phyloP scores from a whole-genome alignment of 129 eudicot species.

The Escallonia rubra region DNA sequence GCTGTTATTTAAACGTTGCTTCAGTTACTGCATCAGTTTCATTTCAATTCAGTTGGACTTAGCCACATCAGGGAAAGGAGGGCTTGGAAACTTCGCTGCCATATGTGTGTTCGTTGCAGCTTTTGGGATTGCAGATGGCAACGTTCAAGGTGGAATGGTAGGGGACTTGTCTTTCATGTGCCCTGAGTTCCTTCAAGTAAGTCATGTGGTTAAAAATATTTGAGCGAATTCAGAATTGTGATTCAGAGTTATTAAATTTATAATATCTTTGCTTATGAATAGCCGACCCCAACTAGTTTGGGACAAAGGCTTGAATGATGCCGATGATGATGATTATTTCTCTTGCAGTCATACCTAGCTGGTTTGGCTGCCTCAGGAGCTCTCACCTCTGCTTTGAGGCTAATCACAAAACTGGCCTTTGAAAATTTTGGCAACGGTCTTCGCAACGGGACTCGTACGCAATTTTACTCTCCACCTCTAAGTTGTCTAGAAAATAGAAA shows the following conservation, averaged over 20 bases:
- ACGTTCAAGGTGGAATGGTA: constrained; percentile 70
- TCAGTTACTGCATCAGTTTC: neutral
- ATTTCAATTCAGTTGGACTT: constrained; percentile 44
- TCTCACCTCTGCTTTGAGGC: constrained; percentile 56
- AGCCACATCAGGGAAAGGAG: constrained; percentile 53
- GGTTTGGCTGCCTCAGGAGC: constrained; percentile 77
- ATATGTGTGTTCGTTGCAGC: constrained; percentile 54
- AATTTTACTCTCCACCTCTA: neutral
- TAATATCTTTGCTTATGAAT: no score
- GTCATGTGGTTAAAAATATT: neutral
- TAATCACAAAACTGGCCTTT: constrained; percentile 60
- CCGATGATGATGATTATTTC: no score
- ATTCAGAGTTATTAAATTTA: no score
- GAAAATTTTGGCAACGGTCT: constrained; percentile 50
- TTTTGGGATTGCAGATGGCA: constrained; percentile 75
- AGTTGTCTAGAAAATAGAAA: no score
- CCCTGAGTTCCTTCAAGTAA: constrained; percentile 74
- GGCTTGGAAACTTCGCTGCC: constrained; percentile 43
- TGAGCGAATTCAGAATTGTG: no score
- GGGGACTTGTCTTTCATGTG: constrained; percentile 78
- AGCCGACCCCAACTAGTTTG: no score
- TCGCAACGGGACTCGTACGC: constrained; percentile 59
- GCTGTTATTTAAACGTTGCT: neutral
- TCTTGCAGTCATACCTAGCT: constrained; percentile 47
- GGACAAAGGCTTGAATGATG: no score